Conservation (phyloP, 2,329 filamentous ascomycete genomes). For the Trichothecium sympodiale region DNA sequence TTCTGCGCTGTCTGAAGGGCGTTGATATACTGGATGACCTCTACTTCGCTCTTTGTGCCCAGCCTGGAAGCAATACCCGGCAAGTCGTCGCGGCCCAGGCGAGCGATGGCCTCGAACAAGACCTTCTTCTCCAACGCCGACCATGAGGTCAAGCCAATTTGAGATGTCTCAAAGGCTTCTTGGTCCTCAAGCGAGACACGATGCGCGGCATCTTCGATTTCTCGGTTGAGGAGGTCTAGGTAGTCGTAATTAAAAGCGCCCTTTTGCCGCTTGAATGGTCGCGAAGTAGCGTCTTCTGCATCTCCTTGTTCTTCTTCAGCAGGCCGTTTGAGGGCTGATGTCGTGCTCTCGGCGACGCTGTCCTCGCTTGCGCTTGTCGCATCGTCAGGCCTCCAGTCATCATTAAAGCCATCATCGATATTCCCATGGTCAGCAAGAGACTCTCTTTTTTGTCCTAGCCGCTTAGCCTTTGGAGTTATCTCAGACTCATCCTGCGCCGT, state of each 20-base stretch:
- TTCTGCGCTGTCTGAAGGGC: conserved; percentile 44
- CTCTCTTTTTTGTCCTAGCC: too few species aligned
- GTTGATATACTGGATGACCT: conserved; percentile 60
- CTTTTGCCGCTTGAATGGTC: conserved; percentile 34
- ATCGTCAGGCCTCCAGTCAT: too few species aligned
- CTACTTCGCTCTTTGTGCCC: conserved; percentile 59
- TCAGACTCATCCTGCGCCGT: too few species aligned
- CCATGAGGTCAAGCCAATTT: conserved; percentile 65
- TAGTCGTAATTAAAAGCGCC: conserved; percentile 34
- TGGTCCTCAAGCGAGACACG: conserved; percentile 20
- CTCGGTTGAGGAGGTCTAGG: conserved; percentile 41
- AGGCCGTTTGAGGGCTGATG: conserved; percentile 17
- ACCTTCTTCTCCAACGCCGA: conserved; percentile 55
- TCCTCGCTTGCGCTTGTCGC: too few species aligned
- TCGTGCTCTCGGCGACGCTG: too few species aligned
- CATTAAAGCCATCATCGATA: too few species aligned
- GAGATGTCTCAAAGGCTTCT: conserved; percentile 29
- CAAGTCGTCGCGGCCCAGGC: conserved; percentile 52
- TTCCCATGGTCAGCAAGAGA: too few species aligned
- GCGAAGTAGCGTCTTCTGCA: too few species aligned
- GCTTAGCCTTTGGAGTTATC: too few species aligned
- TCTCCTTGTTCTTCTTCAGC: conserved; percentile 12
- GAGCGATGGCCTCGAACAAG: conserved; percentile 56
- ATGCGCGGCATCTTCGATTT: conserved; percentile 41
- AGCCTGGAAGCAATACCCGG: conserved; percentile 51